Evolutionary conservation across 768 basidiomycete species (phyloP), one percentile per base, ranked within the genome.

Genomic region (Candolleomyces aberdarensis): DNA sequence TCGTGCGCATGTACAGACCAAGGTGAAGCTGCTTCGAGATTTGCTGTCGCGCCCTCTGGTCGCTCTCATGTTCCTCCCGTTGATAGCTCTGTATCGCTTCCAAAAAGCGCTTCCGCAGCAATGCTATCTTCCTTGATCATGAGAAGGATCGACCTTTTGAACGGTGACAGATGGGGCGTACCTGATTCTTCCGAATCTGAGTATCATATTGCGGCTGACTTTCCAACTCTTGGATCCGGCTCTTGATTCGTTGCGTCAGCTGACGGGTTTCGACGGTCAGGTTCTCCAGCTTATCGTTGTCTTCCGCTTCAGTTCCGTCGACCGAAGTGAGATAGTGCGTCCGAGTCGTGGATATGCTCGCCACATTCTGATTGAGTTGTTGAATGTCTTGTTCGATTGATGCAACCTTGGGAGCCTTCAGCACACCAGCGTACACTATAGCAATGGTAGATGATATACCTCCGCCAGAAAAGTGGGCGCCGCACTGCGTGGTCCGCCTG

Each of bases 71-170:
- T 71, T 93, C 92, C 26, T 90, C 85, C 31, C 77, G 79, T 70
- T 91, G 92, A 71, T 90, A 93, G 60, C 84, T 85, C 69, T 91
- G 91, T 52, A 93, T 82, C 0, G 85, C 84, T 63, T 92, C 91
- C 51, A 88, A 69, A 62, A 93, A 92, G 69, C 88, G 91, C 26
- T 79, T 77, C 62, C 87, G 86, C 41, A 89, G 77, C 20, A 86
- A 68, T 0, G 78, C 78, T 43, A 83, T 80, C 88, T 91, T 36
- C 1, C 36, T 11, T 36, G 36, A 11, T 1, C 11, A 11, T 36
- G 36, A 36, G 36, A 11, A 11, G 36, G 36, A 36, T 6, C 36
- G 36, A 36, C 36, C 6, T 7, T 7, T 36, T 6, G 15, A 5
- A 6, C 26, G 8, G 36, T 36, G 11, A 11, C 36, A 36, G 36